Base-by-base conservation (phyloP, 495 filamentous ascomycete genomes). In the Penicillium egyptiacum region DNA sequence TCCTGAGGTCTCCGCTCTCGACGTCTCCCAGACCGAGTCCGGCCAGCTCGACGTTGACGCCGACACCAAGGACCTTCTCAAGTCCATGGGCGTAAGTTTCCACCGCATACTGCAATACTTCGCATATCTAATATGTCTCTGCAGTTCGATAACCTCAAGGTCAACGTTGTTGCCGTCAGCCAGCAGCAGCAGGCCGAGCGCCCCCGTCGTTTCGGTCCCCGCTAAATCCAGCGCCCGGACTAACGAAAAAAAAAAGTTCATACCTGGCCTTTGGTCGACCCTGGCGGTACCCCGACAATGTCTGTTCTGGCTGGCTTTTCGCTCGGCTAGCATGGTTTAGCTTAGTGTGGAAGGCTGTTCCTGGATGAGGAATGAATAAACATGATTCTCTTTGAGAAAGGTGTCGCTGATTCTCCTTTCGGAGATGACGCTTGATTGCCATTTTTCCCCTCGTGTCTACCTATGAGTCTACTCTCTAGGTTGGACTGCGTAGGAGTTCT, bases 11-110 rank as follows among this genome's bases (percentile, higher is more conserved):
- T 98, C 95, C 41, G 94, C 95, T 68, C 89, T 98, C 73, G 95
- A 98, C 83, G 94, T 96, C 81, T 87, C 87, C 67, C 89, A 93
- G 81, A 87, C 84, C 70, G 94, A 97, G 82, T 86, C 81, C 70
- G 95, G 95, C 63, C 86, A 89, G 74, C 83, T 98, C 71, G 95
- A 98, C 63, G 89, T 98, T 65, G 94, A 98, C 74, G 71, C 81
- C 72, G 95, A 98, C 79, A 98, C 94, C 71, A 96, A 97, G 86
- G 94, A 98, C 73, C 80, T 98, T 68, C 82, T 98, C 75, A 98
- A 98, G 89, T 88, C 83, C 85, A 82, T 98, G 67, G 94, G 94
- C 75, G 93, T 98, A 92, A 64, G 92, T 90, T 57, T 12, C 33
- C 28, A 1, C 28, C 45, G 9, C 40, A 20, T n/a, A 47, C 39